Percentiles rank a stretch among this genome's conserved stretches.
These are phyloP conservation scores for Neocatenulostroma microsporum DNA, from an alignment of 2,329 filamentous ascomycete species.

Conservation along the genomic window DNA sequence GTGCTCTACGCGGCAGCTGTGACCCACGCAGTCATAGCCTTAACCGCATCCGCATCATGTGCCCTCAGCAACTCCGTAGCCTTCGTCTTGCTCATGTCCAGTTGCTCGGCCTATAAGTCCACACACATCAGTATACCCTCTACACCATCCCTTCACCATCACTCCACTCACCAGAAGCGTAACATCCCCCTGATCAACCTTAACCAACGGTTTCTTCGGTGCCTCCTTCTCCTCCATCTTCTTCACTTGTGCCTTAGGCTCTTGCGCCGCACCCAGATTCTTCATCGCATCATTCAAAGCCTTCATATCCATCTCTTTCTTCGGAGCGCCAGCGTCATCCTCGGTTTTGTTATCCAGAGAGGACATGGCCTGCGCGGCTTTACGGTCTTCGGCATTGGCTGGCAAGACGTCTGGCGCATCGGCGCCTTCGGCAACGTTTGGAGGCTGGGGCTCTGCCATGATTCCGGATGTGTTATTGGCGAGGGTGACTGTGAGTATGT, in stretches of 20 bases:
- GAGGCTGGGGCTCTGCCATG: conserved; percentile 59
- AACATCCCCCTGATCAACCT: conserved; percentile 67
- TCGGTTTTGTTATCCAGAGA: conserved; percentile 56
- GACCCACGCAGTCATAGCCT: conserved; percentile 58
- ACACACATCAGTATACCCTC: conserved; percentile 1
- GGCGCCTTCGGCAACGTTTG: conserved; percentile 52
- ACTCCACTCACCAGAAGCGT: conserved; percentile 51
- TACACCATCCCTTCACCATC: background rate
- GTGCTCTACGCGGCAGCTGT: conserved; percentile 19
- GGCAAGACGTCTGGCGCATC: conserved; percentile 48
- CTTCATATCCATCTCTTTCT: conserved; percentile 59
- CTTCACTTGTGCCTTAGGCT: conserved; percentile 41
- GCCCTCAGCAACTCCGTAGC: conserved; percentile 67
- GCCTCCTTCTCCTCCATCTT: conserved; percentile 22
- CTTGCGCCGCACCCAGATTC: conserved; percentile 41
- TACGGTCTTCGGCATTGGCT: conserved; percentile 65
- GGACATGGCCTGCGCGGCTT: conserved; percentile 65
- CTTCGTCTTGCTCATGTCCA: conserved; percentile 63
- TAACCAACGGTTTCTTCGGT: conserved; percentile 46
- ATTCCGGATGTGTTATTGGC: too few relatives aligned
- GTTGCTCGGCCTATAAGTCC: conserved; percentile 54
- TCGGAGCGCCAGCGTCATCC: conserved; percentile 36
- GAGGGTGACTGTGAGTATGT: too few relatives aligned
- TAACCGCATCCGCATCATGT: conserved; percentile 61
- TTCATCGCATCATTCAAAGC: conserved; percentile 67